Conservation (phyloP, 208 protist species). For the Dictyostelium gargantuum region DNA sequence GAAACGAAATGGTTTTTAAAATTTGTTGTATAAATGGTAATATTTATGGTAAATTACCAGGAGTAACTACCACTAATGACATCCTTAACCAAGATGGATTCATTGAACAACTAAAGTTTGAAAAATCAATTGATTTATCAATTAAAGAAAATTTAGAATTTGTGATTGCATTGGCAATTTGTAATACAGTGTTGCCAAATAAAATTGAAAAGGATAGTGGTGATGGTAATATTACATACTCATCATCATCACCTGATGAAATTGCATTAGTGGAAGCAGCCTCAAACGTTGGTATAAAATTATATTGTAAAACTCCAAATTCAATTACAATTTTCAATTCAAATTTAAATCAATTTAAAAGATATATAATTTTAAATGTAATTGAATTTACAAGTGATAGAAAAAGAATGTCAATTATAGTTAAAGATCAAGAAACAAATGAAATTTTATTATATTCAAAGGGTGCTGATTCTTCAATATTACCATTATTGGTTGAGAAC, state of each 20-base stretch:
- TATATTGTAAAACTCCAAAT: background rate
- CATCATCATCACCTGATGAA: conserved; percentile 93
- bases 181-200: conserved; percentile 32
- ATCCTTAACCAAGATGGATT: background rate
- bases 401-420: conserved; percentile 83
- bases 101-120: background rate
- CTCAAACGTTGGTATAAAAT: conserved; percentile 77
- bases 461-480: conserved; percentile 81
- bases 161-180: conserved; percentile 24
- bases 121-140: background rate
- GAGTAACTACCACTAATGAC: background rate
- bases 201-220: background rate
- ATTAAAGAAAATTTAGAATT: conserved; percentile 42
- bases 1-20: conserved; percentile 81
- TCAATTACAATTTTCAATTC: background rate
- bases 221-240: background rate
- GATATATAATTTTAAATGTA: conserved; percentile 60
- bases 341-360: background rate
- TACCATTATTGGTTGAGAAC: background rate
- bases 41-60: conserved; percentile 4
- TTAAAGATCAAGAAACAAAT: background rate
- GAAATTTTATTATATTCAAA: conserved; percentile 80
- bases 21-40: conserved; percentile 75
- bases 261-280: conserved; percentile 91
- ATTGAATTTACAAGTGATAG: conserved; percentile 79